Evolutionary conservation across 2,329 filamentous ascomycete genomes (phyloP), one percentile per base, ranked within the genome.

Genomic region (Hypoxylon sp.): DNA sequence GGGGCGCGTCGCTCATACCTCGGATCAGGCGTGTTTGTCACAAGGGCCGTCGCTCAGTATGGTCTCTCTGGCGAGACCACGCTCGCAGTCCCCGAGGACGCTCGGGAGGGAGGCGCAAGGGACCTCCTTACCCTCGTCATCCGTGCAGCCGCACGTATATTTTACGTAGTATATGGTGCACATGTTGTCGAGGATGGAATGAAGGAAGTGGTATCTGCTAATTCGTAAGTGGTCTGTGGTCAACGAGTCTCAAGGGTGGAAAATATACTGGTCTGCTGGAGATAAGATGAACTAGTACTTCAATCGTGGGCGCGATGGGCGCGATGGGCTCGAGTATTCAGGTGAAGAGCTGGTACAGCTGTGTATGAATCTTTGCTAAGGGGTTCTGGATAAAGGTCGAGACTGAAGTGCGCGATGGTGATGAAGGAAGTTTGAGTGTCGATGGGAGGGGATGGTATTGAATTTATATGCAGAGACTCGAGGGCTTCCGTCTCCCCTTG

Each of bases 391-490:
- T 37, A 37, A 24, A 9, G 47, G 42, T 48, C 42, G 41, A 29
- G 42, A 43, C 27, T 50, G 46, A 41, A 50, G 54, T 55, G 48
- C 54, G 48, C 46, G 48, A 54, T 60, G 54, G 38, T 57, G 60
- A 61, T 40, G 42, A 51, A 55, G 35, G 46, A 60, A n/a, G 55
- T 27, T n/a, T 63, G 55, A 48, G 37, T 59, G 53, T 52, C 26
- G 58, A 55, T 43, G 58, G 40, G 62, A 58, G 61, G 20, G 67
- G 63, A 58, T 63, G 55, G 42, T n/a, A 48, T 41, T 37, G 54
- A 53, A 53, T 68, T 70, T 70, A 69, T 69, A 69, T 43, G 54
- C 56, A 20, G 40, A 51, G 58, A 48, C 24, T 56, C 33, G 31
- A 23, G 60, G 37, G 52, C 24, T 48, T 49, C 48, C 43, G 17